Evolutionary conservation across 768 basidiomycete species (phyloP).

Genomic region (Lentinus tigrinus): DNA sequence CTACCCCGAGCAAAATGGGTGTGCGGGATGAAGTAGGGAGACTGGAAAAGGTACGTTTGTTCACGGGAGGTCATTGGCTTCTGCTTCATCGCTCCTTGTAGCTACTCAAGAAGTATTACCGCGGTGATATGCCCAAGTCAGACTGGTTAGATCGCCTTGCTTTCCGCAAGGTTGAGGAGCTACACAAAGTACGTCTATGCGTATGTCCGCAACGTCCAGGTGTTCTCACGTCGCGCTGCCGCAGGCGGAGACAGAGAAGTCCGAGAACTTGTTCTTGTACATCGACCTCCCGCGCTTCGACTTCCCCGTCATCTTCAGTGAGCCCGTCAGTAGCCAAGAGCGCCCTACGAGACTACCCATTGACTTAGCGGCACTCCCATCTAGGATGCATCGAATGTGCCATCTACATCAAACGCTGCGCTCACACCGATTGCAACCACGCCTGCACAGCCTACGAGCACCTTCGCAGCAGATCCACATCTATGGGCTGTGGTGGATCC

Average conservation of each 20-base stretch:
- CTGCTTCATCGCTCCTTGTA: slow-evolving; percentile 24
- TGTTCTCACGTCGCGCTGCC: no score
- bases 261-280: slow-evolving; percentile 92
- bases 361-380: slow-evolving; percentile 1
- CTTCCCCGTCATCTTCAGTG: slow-evolving; percentile 94
- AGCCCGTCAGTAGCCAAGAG: slow-evolving; percentile 55
- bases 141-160: slow-evolving; percentile 95
- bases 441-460: slow-evolving; percentile 42
- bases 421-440: slow-evolving; percentile 37
- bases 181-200: slow-evolving; percentile 70
- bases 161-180: slow-evolving; percentile 93
- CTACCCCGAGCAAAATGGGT: slow-evolving; percentile 85
- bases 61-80: background rate
- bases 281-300: slow-evolving; percentile 96
- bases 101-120: slow-evolving; percentile 94
- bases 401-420: slow-evolving; percentile 40
- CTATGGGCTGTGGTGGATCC: slow-evolving; percentile 92
- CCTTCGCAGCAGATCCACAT: slow-evolving; percentile 62
- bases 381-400: slow-evolving; percentile 41
- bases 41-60: slow-evolving; percentile 72
- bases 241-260: slow-evolving; percentile 88
- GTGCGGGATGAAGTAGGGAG: slow-evolving; percentile 91
- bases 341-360: no score
- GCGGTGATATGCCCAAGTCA: slow-evolving; percentile 88
- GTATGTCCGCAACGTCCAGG: background rate